phyloP scores from a whole-genome alignment of 2,329 filamentous ascomycete species.

The Fusarium miscanthi region DNA sequence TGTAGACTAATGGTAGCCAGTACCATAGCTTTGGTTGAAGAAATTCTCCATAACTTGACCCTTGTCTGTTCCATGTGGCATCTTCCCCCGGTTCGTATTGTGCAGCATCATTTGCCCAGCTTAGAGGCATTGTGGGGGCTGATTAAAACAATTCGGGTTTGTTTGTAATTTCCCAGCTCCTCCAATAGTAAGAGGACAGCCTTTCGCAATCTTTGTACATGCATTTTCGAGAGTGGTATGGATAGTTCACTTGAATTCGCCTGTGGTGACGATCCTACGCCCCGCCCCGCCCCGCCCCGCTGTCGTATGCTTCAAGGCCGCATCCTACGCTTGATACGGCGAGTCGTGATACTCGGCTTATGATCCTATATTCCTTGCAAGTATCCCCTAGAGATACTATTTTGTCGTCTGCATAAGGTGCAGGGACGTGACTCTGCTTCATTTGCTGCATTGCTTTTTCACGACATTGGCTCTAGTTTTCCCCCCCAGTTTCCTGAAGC shows the following conservation, averaged over 20 bases:
- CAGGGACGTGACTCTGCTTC: constrained; percentile 5
- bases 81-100: constrained; percentile 30
- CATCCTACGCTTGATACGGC: neutral
- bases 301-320: constrained; percentile 8
- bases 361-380: constrained; percentile 3
- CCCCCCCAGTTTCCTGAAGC: neutral
- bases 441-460: neutral
- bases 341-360: constrained; percentile 10
- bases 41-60: constrained; percentile 30
- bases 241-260: neutral
- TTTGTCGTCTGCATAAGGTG: constrained; percentile 6
- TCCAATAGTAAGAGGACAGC: neutral
- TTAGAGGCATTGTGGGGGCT: constrained; percentile 7
- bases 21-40: neutral
- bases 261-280: neutral
- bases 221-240: neutral
- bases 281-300: constrained; percentile 39
- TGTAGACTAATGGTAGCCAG: neutral
- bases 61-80: constrained; percentile 30
- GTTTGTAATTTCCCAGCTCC: neutral
- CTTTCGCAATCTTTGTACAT: neutral
- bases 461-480: neutral
- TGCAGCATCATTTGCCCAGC: constrained; percentile 26
- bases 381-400: constrained; percentile 1
- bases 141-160: constrained; percentile 7